phyloP scores from a whole-genome alignment of 179 eudicot species.

The Vitellaria paradoxa region DNA sequence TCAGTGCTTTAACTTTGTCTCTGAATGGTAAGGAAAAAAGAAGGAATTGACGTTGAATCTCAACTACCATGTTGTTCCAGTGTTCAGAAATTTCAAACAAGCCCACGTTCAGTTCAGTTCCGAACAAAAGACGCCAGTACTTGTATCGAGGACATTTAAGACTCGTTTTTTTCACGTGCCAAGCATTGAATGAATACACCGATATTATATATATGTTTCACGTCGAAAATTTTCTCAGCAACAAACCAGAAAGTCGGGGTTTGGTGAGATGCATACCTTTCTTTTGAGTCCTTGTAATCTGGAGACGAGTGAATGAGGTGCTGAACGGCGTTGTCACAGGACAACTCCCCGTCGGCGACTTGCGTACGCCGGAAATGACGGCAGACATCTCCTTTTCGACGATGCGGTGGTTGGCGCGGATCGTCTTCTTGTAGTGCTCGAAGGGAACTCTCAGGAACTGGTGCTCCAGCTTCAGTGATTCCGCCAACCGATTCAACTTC shows the following conservation, averaged over 20 bases:
- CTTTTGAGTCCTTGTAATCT: conserved; percentile 91
- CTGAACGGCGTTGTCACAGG: conserved; percentile 61
- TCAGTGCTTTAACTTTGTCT: background rate
- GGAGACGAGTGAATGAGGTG: conserved; percentile 77
- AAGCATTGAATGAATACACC: too few species aligned
- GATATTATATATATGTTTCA: background rate
- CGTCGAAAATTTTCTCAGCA: background rate
- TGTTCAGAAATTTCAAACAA: background rate
- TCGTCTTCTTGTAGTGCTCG: conserved; percentile 92
- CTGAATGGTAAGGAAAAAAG: background rate
- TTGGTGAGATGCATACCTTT: conserved; percentile 43
- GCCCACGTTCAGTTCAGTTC: background rate
- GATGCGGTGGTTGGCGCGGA: conserved; percentile 75
- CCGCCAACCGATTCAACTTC: conserved; percentile 43
- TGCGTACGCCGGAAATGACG: conserved; percentile 59
- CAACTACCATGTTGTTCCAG: background rate
- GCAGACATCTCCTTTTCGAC: conserved; percentile 81
- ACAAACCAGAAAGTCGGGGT: background rate
- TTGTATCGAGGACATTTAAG: background rate
- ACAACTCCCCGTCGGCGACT: conserved; percentile 40
- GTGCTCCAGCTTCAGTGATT: conserved; percentile 80
- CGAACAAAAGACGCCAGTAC: background rate
- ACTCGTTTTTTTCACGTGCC: too few species aligned
- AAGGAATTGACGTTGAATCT: background rate
- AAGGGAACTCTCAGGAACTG: conserved; percentile 91